Evolutionary conservation across 306 rosid genomes (phyloP).

Genomic region (Herpetospermum pedunculosum): DNA sequence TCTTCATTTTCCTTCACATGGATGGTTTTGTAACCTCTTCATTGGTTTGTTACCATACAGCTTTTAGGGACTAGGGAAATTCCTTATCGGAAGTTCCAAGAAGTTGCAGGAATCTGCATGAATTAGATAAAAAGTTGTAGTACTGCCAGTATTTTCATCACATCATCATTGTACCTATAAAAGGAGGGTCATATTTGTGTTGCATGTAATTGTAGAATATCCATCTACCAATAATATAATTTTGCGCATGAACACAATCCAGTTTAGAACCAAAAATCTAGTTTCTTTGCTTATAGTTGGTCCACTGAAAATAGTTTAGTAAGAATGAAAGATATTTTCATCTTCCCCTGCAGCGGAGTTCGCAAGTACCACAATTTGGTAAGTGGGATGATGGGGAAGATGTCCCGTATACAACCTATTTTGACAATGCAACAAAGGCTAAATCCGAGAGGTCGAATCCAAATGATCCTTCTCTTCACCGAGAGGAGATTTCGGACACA

Average conservation of each 20-base stretch:
- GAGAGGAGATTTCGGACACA: neutral
- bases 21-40: neutral
- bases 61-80: neutral
- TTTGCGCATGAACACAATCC: neutral
- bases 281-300: neutral
- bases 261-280: neutral
- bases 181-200: neutral
- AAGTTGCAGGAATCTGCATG: neutral
- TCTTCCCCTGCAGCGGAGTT: slow-evolving; percentile 3
- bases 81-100: neutral
- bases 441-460: neutral
- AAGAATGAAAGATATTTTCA: neutral
- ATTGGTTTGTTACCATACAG: neutral
- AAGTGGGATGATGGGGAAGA: slow-evolving; percentile 16
- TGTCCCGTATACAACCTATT: slow-evolving; percentile 13
- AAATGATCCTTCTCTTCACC: neutral
- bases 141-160: neutral
- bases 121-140: neutral
- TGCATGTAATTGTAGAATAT: neutral
- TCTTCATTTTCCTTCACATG: neutral
- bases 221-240: neutral
- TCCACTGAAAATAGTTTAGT: neutral
- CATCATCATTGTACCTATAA: neutral
- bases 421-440: slow-evolving; percentile 10
- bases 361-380: slow-evolving; percentile 12